Conservation (phyloP, 148 eudicot species). For the Rhododendron simsii region DNA sequence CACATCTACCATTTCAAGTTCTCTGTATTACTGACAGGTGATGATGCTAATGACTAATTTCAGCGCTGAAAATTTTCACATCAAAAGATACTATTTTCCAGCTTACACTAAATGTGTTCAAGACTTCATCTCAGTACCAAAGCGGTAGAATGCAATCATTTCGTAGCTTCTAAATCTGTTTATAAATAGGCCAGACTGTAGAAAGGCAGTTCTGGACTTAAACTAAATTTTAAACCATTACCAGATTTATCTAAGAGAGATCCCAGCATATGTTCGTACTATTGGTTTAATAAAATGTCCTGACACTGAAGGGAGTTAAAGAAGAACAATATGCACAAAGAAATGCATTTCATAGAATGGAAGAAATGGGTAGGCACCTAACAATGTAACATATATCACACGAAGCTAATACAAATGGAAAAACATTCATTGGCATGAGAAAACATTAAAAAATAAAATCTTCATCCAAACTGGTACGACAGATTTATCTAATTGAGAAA, state of each 20-base stretch:
- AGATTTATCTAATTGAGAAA: background rate
- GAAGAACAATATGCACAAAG: background rate
- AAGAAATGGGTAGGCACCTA: background rate
- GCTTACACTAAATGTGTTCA: background rate
- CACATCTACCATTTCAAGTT: background rate
- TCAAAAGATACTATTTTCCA: background rate
- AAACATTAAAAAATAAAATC: background rate
- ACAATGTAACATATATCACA: background rate
- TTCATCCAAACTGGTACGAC: background rate
- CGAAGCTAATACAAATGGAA: background rate
- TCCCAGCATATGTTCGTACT: background rate
- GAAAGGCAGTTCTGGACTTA: background rate
- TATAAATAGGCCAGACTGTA: background rate
- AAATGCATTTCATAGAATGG: background rate
- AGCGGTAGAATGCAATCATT: background rate
- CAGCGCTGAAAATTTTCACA: too few species aligned
- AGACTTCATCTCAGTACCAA: background rate
- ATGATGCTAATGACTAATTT: too few species aligned
- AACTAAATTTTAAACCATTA: background rate
- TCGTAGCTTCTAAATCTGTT: background rate
- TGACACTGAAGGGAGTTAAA: background rate
- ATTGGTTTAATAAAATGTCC: background rate
- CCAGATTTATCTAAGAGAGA: slow-evolving; percentile 1
- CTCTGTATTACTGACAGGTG: too few species aligned
- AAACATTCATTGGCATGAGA: background rate